Percentiles rank a stretch among this genome's conserved stretches.
These are phyloP conservation scores for Plantago coronopus DNA, from an alignment of 305 asterid genomes.

Conservation along the genomic window DNA sequence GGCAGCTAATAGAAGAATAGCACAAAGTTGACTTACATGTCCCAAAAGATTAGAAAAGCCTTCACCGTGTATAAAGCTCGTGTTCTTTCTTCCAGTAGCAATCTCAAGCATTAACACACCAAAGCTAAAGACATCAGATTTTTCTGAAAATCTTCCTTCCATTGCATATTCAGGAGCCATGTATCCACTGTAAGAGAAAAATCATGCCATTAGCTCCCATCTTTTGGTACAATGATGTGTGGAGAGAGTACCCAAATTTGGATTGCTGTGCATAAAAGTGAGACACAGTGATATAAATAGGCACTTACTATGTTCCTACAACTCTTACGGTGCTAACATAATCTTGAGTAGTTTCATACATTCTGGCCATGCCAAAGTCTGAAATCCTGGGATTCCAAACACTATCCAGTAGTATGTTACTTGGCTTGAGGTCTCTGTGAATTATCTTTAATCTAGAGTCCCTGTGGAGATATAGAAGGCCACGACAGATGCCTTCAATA, in stretches of 20 bases:
- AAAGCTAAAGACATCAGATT: conserved; percentile 51
- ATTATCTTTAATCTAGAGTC: too few relatives aligned
- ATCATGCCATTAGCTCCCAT: not conserved
- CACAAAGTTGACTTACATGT: conserved; percentile 32
- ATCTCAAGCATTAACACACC: conserved; percentile 53
- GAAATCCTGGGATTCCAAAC: conserved; percentile 55
- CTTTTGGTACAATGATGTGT: not conserved
- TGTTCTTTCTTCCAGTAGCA: conserved; percentile 38
- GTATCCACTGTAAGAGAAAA: conserved; percentile 35
- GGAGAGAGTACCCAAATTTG: not conserved
- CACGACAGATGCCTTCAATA: too few relatives aligned
- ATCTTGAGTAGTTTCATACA: conserved; percentile 43
- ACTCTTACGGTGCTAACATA: conserved; percentile 52
- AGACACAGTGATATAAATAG: not conserved
- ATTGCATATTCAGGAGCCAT: too few relatives aligned
- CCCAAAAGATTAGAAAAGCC: conserved; percentile 44
- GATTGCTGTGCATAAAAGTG: not conserved
- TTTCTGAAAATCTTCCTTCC: conserved; percentile 54
- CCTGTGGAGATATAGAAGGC: too few relatives aligned
- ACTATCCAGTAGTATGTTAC: conserved; percentile 41
- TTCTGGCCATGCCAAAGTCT: conserved; percentile 61
- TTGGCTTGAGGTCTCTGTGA: too few relatives aligned
- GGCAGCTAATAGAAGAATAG: not conserved
- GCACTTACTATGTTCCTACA: conserved; percentile 56
- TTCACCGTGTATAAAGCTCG: conserved; percentile 30